phyloP scores from a whole-genome alignment of 352 stramenopile genomes.

The Phytophthora sojae region DNA sequence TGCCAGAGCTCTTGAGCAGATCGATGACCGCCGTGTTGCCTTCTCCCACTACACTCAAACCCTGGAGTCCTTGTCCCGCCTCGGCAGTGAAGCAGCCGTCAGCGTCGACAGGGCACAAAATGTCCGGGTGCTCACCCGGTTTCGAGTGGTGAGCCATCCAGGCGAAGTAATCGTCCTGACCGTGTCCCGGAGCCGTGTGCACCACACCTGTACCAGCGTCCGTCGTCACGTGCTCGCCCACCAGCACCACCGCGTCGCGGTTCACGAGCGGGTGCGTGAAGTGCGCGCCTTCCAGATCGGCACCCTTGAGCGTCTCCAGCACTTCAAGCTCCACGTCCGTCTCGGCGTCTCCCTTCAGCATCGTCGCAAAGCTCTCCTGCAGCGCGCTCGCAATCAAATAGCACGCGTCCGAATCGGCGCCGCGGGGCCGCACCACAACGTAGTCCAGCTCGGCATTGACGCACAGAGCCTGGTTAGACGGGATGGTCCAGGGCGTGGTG shows the following conservation, averaged over 20 bases:
- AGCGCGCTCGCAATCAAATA: slow-evolving; percentile 75
- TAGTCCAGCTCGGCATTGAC: slow-evolving; percentile 96
- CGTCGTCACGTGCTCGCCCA: slow-evolving; percentile 98
- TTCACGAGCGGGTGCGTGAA: slow-evolving; percentile 93
- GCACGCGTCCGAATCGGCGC: slow-evolving; percentile 35
- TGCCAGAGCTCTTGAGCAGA: slow-evolving; percentile 73
- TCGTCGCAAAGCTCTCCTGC: slow-evolving; percentile 50
- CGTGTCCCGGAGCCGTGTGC: slow-evolving; percentile 98
- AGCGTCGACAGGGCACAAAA: slow-evolving; percentile 75
- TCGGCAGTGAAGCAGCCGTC: slow-evolving; percentile 90
- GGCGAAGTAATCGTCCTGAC: slow-evolving; percentile 95
- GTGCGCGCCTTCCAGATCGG: slow-evolving; percentile 53
- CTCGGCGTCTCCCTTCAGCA: slow-evolving; percentile 24
- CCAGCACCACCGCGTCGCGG: slow-evolving; percentile 85
- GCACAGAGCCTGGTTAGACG: slow-evolving; percentile 97
- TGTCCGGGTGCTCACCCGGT: slow-evolving; percentile 43
- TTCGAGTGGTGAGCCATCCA: slow-evolving; percentile 71
- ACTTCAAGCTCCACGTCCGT: slow-evolving; percentile 47
- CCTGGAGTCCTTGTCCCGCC: slow-evolving; percentile 88
- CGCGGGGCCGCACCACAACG: slow-evolving; percentile 78
- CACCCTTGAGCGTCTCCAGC: slow-evolving; percentile 70
- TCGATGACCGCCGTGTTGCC: slow-evolving; percentile 95
- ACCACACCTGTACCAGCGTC: slow-evolving; percentile 99
- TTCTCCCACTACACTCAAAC: slow-evolving; percentile 91
- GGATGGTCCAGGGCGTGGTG: slow-evolving; percentile 99